Base-by-base conservation (phyloP, 1,284 basidiomycete species). In the Rhodotorula sp. region DNA sequence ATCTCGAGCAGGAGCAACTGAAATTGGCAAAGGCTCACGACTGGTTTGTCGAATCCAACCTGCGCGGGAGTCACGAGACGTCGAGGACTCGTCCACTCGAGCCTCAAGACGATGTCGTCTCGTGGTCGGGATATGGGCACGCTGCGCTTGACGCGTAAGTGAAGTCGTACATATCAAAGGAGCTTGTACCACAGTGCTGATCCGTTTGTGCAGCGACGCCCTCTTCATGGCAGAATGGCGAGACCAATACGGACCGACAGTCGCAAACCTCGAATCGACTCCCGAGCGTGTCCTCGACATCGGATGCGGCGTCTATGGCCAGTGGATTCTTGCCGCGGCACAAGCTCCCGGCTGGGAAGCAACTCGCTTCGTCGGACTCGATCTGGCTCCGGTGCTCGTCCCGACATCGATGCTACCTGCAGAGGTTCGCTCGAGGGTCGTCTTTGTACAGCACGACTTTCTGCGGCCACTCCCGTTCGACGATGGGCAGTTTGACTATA, bases 81-180 rank as follows among this genome's bases (percentile, higher is more conserved):
- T 50, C 49, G 49, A 50, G 49, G 49, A 50, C 19, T 19, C 19
- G 49, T 18, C 49, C 49, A 19, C 19, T 16, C 21, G 57, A 38
- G 31, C 12, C 21, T 18, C 19, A 23, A 23, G 15, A 18, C 79
- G 78, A 26, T 84, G 23, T 18, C 19, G 23, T 19, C 49, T 23
- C 49, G 6, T 50, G 49, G 49, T 18, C 49, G 23, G 49, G 23
- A 23, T 50, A 50, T 50, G 49, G 19, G 49, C 18, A 23, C 23
- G 49, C 49, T 18, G 49, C 49, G 49, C 49, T 50, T 6, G 23
- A 50, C 23, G 18, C 23, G 49, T 50, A 10, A 18, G 49, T 50
- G 18, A 3, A 19, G 1, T 18, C 49, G 6, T 50, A 1, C 1
- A 6, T 7, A 6, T 50, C 49, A 23, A 19, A 50, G 23, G 19